These are phyloP conservation scores for Theobroma cacao DNA, from an alignment of 345 rosid species.

Conservation along the genomic window DNA sequence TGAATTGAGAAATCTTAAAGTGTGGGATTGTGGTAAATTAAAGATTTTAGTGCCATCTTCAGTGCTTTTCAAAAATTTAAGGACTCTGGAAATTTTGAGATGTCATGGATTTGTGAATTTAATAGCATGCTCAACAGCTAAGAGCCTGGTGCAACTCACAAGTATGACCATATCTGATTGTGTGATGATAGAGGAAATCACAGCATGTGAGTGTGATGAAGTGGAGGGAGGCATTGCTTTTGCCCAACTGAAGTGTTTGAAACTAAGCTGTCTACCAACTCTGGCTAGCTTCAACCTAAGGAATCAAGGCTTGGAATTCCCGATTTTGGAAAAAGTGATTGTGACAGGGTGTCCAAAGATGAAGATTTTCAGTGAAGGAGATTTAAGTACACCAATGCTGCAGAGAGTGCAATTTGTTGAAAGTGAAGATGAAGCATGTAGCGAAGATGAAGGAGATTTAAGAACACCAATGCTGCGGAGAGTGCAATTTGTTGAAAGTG, in stretches of 20 bases:
- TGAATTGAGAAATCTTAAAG: no score
- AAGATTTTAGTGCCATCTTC: not conserved
- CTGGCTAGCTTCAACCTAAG: constrained; percentile 2
- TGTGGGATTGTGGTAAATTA: not conserved
- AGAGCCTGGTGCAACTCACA: constrained; percentile 5
- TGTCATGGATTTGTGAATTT: constrained; percentile 13
- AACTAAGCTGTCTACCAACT: constrained; percentile 8
- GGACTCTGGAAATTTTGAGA: not conserved
- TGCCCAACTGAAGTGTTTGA: not conserved
- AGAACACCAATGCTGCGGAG: constrained; percentile 14
- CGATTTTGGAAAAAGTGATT: constrained; percentile 11
- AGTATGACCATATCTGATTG: constrained; percentile 12
- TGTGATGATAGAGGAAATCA: constrained; percentile 3
- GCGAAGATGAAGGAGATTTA: not conserved
- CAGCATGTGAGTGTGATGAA: not conserved
- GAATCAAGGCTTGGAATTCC: not conserved
- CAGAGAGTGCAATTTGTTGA: not conserved
- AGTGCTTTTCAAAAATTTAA: constrained; percentile 1
- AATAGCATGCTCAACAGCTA: constrained; percentile 8
- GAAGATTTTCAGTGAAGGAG: constrained; percentile 8
- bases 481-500: not conserved
- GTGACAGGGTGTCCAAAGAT: constrained; percentile 10
- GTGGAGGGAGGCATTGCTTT: constrained; percentile 5
- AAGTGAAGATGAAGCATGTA: not conserved
- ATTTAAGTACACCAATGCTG: constrained; percentile 11